Evolutionary conservation across 352 stramenopile species (phyloP), one percentile per base, ranked within the genome.

Genomic region (Globisporangium ultimum): DNA sequence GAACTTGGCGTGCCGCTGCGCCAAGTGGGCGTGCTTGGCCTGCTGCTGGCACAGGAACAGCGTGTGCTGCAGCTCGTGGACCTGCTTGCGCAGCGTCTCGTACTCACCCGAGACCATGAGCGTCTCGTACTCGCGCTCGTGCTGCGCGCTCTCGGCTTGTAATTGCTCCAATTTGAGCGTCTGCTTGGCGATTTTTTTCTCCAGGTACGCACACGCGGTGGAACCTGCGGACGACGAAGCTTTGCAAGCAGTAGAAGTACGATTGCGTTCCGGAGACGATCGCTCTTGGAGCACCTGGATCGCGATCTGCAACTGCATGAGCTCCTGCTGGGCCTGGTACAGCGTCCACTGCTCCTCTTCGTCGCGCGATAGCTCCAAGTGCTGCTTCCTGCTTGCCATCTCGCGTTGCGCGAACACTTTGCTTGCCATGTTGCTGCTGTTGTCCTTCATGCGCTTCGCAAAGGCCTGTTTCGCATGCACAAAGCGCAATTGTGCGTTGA

Each of bases 21-120:
- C 76, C 34, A 65, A 66, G 5, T 67, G 70, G 9, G 80, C 60
- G 45, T 88, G 76, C 28, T 74, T 76, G 49, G 71, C 61, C 60
- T 87, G 78, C 13, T 56, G 63, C 32, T 88, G 70, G 53, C 77
- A 91, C 12, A 89, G 51, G 58, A 89, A 91, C 38, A 88, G 64
- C 17, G 88, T 53, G 24, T 87, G 79, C 60, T 89, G 81, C 28
- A 91, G 71, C 61, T 91, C 81, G 21, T 87, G 79, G 3, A 83
- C 70, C 2, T 78, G 75, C 17, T 68, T 71, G 14, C 77, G 67
- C n/a, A 87, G 61, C 40, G 22, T 45, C n/a, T 91, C 75, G 47
- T 88, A 64, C n/a, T 74, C 60, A 11, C 72, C 72, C n/a, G 57
- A 58, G 15, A 64, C 53, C 4, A 81, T 50, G 21, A 88, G 66